A percentile compares a stretch with the other conserved stretches of the same genome.
Evolutionary conservation across 306 rosid species (phyloP).

Genomic region (Sphenostylis stenocarpa): DNA sequence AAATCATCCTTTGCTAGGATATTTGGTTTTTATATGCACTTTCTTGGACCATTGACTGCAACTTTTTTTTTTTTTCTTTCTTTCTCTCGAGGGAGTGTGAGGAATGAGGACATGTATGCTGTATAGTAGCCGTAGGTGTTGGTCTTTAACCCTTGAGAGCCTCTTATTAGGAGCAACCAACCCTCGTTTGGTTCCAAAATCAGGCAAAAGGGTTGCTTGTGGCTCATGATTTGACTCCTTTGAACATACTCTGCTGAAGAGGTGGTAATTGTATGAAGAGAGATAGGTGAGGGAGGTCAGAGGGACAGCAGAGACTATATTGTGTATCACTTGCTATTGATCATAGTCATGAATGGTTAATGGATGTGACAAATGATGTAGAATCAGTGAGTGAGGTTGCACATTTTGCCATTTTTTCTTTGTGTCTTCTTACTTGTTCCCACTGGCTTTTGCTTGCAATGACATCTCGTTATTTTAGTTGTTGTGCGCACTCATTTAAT

Average conservation of each 20-base stretch:
- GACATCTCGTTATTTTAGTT: background rate
- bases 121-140: slow-evolving; percentile 17
- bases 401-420: background rate
- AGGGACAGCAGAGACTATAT: slow-evolving; percentile 20
- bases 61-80: background rate
- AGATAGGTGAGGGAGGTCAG: slow-evolving; percentile 22
- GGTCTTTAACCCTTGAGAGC: slow-evolving; percentile 29
- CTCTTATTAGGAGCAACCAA: slow-evolving; percentile 27
- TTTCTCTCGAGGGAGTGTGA: slow-evolving; percentile 25
- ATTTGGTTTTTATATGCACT: slow-evolving; percentile 31
- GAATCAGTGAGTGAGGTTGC: slow-evolving; percentile 9
- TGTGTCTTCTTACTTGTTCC: background rate
- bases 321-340: slow-evolving; percentile 25
- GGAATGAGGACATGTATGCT: slow-evolving; percentile 25
- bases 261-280: slow-evolving; percentile 36
- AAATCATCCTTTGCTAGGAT: slow-evolving; percentile 8
- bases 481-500: slow-evolving; percentile 18
- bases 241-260: slow-evolving; percentile 18
- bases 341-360: slow-evolving; percentile 26
- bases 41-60: slow-evolving; percentile 35
- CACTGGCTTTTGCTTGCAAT: background rate
- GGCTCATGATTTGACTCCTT: slow-evolving; percentile 21
- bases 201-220: background rate
- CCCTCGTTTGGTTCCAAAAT: slow-evolving; percentile 7
- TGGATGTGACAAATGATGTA: slow-evolving; percentile 29